Conservation (phyloP, 805 yeast genomes). For the Lachancea fermentati region DNA sequence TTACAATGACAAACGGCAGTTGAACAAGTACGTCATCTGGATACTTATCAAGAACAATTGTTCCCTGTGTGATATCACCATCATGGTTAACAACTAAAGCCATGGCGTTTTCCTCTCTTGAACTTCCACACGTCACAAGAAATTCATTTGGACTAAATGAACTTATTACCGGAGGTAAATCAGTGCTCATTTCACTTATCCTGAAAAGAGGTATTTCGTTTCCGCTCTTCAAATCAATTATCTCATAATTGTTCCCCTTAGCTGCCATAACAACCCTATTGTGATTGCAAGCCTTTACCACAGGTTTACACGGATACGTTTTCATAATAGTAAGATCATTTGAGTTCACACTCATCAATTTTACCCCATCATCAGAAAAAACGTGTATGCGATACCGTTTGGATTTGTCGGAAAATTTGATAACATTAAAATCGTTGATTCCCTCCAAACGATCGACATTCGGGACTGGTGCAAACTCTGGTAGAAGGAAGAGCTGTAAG, state of each 20-base stretch:
- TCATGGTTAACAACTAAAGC: slow-evolving; percentile 26
- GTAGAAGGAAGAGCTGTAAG: slow-evolving; percentile 25
- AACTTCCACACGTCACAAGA: slow-evolving; percentile 28
- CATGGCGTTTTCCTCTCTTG: slow-evolving; percentile 24
- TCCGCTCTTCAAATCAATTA: slow-evolving; percentile 17
- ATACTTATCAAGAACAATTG: slow-evolving; percentile 24
- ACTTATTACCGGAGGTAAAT: slow-evolving; percentile 22
- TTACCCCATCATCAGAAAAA: slow-evolving; percentile 13
- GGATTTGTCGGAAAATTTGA: slow-evolving; percentile 14
- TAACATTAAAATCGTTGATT: slow-evolving; percentile 18
- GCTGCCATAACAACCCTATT: slow-evolving; percentile 17
- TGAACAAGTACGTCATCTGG: slow-evolving; percentile 20
- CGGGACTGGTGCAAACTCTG: slow-evolving; percentile 33
- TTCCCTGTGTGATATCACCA: slow-evolving; percentile 31
- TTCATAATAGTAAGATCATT: slow-evolving; percentile 9
- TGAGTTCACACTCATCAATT: slow-evolving; percentile 12
- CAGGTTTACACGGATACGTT: slow-evolving; percentile 12
- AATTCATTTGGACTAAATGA: slow-evolving; percentile 17
- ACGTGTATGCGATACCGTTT: slow-evolving; percentile 15
- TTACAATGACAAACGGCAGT: slow-evolving; percentile 24
- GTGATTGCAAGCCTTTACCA: slow-evolving; percentile 15
- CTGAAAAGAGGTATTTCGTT: slow-evolving; percentile 23
- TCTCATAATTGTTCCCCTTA: slow-evolving; percentile 21
- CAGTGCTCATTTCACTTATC: slow-evolving; percentile 22
- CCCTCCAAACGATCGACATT: slow-evolving; percentile 15